Evolutionary conservation across 768 basidiomycete genomes (phyloP).

Genomic region (Lentinula raphanica): DNA sequence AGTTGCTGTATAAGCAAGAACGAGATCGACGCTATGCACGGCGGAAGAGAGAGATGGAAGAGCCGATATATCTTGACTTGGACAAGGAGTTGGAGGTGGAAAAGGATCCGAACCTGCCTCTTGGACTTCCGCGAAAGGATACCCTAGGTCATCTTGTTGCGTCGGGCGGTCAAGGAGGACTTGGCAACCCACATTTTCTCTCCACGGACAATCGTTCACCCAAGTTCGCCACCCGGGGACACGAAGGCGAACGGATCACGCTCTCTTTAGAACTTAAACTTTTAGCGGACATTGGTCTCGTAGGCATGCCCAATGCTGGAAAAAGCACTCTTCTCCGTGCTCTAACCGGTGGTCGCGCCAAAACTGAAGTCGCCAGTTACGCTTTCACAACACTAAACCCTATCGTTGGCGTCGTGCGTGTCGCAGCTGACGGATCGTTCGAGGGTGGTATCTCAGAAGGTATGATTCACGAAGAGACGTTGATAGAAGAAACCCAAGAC

Average conservation of each 20-base stretch:
- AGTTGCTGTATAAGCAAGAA: conserved; percentile 53
- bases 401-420: conserved; percentile 84
- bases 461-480: conserved; percentile 63
- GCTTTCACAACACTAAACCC: conserved; percentile 96
- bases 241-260: conserved; percentile 69
- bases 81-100: conserved; percentile 43
- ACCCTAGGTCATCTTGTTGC: conserved; percentile 63
- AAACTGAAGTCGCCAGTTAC: conserved; percentile 82
- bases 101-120: conserved; percentile 46
- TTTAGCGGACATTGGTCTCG: conserved; percentile 90
- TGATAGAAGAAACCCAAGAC: conserved; percentile 44
- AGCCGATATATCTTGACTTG: conserved; percentile 57
- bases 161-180: conserved; percentile 72
- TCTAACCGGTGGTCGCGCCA: conserved; percentile 79
- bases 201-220: conserved; percentile 68
- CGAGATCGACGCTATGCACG: conserved; percentile 48
- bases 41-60: conserved; percentile 32
- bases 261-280: conserved; percentile 91
- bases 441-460: conserved; percentile 51
- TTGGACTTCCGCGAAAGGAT: conserved; percentile 52
- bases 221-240: conserved; percentile 79
- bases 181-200: conserved; percentile 87
- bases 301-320: conserved; percentile 94
- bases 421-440: conserved; percentile 73
- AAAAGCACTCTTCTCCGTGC: conserved; percentile 90